These are phyloP conservation scores for Phytophthora pluvialis DNA, from an alignment of 352 stramenopile genomes.

Conservation along the genomic window DNA sequence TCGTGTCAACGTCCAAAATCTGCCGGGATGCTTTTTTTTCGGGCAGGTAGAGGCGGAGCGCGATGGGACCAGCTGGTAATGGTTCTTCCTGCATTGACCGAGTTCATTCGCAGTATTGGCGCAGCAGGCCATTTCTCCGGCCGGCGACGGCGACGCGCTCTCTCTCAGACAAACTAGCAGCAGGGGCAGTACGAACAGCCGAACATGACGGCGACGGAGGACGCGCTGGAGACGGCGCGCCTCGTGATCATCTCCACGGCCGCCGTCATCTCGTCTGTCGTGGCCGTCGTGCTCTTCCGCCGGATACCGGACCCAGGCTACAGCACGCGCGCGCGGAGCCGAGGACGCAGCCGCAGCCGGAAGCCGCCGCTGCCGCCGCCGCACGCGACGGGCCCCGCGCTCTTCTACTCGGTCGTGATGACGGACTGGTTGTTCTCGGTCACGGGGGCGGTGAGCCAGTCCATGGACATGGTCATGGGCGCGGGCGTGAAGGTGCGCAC, in stretches of 20 bases:
- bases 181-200: neutral
- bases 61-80: conserved; percentile 29
- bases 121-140: neutral
- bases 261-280: conserved; percentile 44
- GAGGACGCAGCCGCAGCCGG: conserved; percentile 19
- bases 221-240: conserved; percentile 41
- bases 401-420: conserved; percentile 65
- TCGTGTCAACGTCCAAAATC: too few species aligned
- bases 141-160: neutral
- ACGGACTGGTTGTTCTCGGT: conserved; percentile 63
- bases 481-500: conserved; percentile 41
- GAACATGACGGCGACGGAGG: conserved; percentile 27
- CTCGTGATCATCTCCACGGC: conserved; percentile 49
- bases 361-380: conserved; percentile 31
- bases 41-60: conserved; percentile 29
- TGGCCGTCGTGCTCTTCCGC: conserved; percentile 43
- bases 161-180: neutral
- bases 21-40: too few species aligned
- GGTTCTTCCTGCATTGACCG: conserved; percentile 25
- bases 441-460: conserved; percentile 57
- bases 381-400: conserved; percentile 45
- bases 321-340: neutral
- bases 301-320: conserved; percentile 39
- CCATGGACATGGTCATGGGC: conserved; percentile 61
- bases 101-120: conserved; percentile 12